These are phyloP conservation scores for Prunus dulcis DNA, from an alignment of 306 rosid genomes.

Conservation along the genomic window DNA sequence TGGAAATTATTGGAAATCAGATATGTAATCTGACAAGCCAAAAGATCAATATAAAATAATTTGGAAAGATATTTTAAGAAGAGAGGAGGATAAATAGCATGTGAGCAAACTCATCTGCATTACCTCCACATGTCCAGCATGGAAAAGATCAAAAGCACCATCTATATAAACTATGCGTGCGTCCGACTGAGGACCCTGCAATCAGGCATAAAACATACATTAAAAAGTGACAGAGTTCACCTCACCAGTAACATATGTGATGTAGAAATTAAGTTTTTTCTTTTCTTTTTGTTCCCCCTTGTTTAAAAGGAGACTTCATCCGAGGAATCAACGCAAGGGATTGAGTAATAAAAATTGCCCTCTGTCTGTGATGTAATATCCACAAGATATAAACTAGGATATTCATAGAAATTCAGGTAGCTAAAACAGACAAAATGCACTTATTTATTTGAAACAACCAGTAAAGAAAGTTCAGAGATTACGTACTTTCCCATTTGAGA, in stretches of 20 bases:
- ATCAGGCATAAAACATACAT: background rate
- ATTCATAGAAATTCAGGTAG: background rate
- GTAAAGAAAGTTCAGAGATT: background rate
- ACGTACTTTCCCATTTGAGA: slow-evolving; percentile 55
- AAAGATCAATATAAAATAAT: background rate
- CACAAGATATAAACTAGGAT: background rate
- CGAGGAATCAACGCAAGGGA: background rate
- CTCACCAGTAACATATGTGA: background rate
- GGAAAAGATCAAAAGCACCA: slow-evolving; percentile 64
- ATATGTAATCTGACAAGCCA: background rate
- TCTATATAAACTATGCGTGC: slow-evolving; percentile 56
- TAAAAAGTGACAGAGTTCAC: background rate
- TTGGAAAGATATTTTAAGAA: background rate
- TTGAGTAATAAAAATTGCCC: background rate
- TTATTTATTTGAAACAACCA: background rate
- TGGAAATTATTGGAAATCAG: background rate
- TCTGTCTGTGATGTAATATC: background rate
- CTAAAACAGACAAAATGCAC: background rate
- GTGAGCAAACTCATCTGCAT: slow-evolving; percentile 4
- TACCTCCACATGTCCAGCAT: slow-evolving; percentile 68
- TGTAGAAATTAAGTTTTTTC: background rate
- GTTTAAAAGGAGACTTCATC: background rate
- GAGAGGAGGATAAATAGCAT: background rate
- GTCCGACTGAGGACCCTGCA: slow-evolving; percentile 55
- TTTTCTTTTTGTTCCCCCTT: background rate